Conservation (phyloP, 805 yeast species). For the Diddensiella transvaalensis region DNA sequence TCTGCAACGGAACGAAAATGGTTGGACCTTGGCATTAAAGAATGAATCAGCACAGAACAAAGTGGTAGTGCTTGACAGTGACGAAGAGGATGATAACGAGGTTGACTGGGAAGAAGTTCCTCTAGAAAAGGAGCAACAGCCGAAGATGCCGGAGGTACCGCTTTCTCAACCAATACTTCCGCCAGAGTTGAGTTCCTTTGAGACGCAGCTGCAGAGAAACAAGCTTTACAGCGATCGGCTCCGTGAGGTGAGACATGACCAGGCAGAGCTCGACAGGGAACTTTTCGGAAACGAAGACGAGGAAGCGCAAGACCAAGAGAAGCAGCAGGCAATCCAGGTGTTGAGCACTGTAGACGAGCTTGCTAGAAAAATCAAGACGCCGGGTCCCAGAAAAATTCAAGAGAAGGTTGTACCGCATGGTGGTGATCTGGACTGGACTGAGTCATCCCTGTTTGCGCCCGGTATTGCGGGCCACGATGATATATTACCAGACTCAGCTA, state of each 20-base stretch:
- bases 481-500: background rate
- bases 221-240: slow-evolving; percentile 20
- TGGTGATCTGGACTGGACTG: background rate
- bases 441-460: background rate
- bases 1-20: slow-evolving; percentile 70
- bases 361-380: slow-evolving; percentile 8
- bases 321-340: background rate
- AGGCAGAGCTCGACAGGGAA: background rate
- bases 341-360: slow-evolving; percentile 5
- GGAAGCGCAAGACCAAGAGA: background rate
- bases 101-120: slow-evolving; percentile 73
- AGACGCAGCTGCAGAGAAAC: slow-evolving; percentile 26
- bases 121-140: slow-evolving; percentile 24
- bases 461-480: background rate
- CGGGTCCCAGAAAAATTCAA: background rate
- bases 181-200: slow-evolving; percentile 24
- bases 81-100: slow-evolving; percentile 42
- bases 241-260: background rate
- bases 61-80: slow-evolving; percentile 32
- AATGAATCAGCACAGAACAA: slow-evolving; percentile 26
- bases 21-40: slow-evolving; percentile 72
- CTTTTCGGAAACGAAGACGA: background rate
- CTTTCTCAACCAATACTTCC: slow-evolving; percentile 5
- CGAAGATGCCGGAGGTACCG: background rate
- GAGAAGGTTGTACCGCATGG: background rate